These are phyloP conservation scores for Colletotrichum sp. DNA, from an alignment of 2,329 filamentous ascomycete species.

Conservation along the genomic window DNA sequence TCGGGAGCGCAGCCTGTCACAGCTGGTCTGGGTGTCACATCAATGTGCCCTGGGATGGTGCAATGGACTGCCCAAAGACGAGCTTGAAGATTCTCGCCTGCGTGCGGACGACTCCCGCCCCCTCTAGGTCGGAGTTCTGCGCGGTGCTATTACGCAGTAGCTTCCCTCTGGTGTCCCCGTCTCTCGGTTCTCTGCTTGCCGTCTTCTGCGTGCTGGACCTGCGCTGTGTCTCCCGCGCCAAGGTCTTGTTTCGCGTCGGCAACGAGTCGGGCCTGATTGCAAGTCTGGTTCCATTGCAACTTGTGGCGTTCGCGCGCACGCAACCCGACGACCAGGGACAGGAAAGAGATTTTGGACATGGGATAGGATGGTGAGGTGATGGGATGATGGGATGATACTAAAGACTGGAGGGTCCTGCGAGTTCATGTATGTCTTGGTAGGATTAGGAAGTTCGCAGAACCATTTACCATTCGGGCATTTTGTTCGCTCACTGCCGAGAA, in stretches of 20 bases:
- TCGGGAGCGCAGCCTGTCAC: not conserved
- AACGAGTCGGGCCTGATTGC: not conserved
- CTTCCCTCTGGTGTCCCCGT: not conserved
- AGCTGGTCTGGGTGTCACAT: not conserved
- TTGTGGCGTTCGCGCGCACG: not conserved
- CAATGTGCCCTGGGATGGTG: constrained; percentile 11
- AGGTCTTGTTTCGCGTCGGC: not conserved
- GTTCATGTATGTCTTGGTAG: not conserved
- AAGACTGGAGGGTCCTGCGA: not conserved
- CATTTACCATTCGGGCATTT: not conserved
- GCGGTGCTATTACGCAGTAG: not conserved
- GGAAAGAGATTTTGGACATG: not conserved
- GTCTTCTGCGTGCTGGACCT: not conserved
- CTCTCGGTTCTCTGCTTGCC: not conserved
- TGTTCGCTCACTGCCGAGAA: not conserved
- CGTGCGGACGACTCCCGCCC: not conserved
- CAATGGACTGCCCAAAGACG: not conserved
- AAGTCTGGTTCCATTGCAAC: not conserved
- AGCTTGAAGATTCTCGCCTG: not conserved
- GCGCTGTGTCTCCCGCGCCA: not conserved
- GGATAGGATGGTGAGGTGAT: not conserved
- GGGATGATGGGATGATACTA: not conserved
- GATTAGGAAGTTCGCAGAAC: not conserved
- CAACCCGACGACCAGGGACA: not conserved
- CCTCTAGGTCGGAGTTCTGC: not conserved